Conservation (phyloP, 257 asterid genomes). For the Datura wrightii region DNA sequence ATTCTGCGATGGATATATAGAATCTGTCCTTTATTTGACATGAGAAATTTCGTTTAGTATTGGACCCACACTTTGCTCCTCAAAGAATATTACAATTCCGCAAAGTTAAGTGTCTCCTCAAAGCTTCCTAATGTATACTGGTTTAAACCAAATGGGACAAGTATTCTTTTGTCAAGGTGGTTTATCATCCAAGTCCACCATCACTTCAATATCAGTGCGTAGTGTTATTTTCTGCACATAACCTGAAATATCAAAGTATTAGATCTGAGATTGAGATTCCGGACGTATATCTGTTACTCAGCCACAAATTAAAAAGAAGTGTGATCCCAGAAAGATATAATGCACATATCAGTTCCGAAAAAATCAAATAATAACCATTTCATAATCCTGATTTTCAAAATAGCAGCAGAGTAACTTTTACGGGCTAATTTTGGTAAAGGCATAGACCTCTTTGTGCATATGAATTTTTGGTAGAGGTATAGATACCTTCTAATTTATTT, state of each 20-base stretch:
- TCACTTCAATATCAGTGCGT: slow-evolving; percentile 72
- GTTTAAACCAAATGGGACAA: not conserved
- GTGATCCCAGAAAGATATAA: not conserved
- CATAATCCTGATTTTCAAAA: not conserved
- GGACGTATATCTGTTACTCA: not conserved
- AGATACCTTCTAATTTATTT: not conserved
- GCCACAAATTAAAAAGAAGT: not conserved
- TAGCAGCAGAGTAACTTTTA: not conserved
- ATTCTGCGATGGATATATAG: slow-evolving; percentile 19
- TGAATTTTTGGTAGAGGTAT: not conserved
- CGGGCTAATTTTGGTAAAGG: not conserved
- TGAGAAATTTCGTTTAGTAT: not conserved
- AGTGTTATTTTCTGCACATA: slow-evolving; percentile 91
- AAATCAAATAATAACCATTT: not conserved
- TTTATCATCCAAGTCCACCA: slow-evolving; percentile 85
- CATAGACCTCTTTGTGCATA: not conserved
- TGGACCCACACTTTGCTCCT: not conserved
- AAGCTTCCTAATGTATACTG: slow-evolving; percentile 19
- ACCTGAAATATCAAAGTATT: slow-evolving; percentile 58
- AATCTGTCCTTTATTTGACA: slow-evolving; percentile 16
- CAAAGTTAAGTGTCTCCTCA: not conserved
- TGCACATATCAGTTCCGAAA: not conserved
- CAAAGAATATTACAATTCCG: not conserved
- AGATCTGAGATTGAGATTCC: not conserved
- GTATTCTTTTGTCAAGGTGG: slow-evolving; percentile 51